These are phyloP conservation scores for Phalaenopsis hybrid DNA, from an alignment of 116 monocot genomes.

Conservation along the genomic window DNA sequence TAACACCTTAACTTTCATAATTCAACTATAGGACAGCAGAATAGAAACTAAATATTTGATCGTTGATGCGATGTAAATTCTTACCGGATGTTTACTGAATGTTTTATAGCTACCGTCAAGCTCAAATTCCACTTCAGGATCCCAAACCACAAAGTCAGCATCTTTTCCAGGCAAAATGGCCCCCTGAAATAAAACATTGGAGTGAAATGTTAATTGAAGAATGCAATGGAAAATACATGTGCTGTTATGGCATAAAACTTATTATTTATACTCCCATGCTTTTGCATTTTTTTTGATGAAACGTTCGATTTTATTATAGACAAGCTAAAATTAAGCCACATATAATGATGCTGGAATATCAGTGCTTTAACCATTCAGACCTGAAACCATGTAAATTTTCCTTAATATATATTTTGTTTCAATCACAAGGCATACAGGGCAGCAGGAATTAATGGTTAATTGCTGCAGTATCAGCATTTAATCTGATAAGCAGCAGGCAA, in stretches of 20 bases:
- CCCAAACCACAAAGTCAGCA: constrained; percentile 91
- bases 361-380: too few species aligned
- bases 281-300: too few species aligned
- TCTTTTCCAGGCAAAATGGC: constrained; percentile 55
- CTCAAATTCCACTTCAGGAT: constrained; percentile 70
- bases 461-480: too few species aligned
- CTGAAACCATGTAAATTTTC: too few species aligned
- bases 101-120: constrained; percentile 50
- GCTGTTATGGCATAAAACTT: neutral
- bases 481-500: too few species aligned
- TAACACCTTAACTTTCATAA: too few species aligned
- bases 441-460: too few species aligned
- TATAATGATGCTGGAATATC: too few species aligned
- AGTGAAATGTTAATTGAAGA: constrained; percentile 1
- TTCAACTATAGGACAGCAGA: neutral
- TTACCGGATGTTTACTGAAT: constrained; percentile 71
- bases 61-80: neutral
- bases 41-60: neutral
- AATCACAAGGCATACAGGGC: too few species aligned
- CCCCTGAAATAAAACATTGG: constrained; percentile 39
- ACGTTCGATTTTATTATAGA: too few species aligned
- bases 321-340: too few species aligned
- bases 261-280: neutral
- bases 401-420: too few species aligned
- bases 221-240: neutral